These are phyloP conservation scores for Ceratocystis harringtonii DNA, from an alignment of 2,329 filamentous ascomycete species.

Conservation along the genomic window DNA sequence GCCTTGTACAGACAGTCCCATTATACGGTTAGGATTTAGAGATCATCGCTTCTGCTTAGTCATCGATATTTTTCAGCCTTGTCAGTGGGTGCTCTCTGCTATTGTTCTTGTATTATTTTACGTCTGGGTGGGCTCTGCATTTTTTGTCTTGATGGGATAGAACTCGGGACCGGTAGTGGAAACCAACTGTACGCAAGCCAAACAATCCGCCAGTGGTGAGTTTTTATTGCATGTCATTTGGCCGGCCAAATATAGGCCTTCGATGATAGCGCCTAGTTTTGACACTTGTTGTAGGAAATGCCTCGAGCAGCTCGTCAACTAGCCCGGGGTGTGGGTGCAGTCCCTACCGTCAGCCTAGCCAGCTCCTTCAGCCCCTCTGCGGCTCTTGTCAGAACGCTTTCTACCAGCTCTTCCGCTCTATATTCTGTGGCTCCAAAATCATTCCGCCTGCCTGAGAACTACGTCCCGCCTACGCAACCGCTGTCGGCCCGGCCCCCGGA, in stretches of 20 bases:
- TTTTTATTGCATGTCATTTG: not conserved
- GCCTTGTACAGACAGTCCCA: not conserved
- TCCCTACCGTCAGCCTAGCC: not conserved
- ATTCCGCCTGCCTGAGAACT: slow-evolving; percentile 31
- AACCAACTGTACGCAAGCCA: not conserved
- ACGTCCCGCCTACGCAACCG: slow-evolving; percentile 57
- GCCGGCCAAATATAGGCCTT: not conserved
- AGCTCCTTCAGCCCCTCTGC: not conserved
- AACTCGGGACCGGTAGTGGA: not conserved
- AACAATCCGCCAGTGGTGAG: not conserved
- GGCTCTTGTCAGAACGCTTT: slow-evolving; percentile 7
- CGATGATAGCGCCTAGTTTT: not conserved
- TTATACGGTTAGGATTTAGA: not conserved
- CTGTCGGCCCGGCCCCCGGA: slow-evolving; percentile 76
- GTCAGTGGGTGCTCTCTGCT: not conserved
- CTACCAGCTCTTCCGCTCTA: slow-evolving; percentile 17
- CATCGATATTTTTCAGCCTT: not conserved
- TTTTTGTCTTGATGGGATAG: not conserved
- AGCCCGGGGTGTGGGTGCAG: slow-evolving; percentile 5
- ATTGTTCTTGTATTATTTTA: too few relatives aligned
- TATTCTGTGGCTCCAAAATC: slow-evolving; percentile 20
- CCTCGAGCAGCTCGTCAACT: slow-evolving; percentile 16
- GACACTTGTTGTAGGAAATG: slow-evolving; percentile 7
- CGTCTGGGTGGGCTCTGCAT: not conserved
- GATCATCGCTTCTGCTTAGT: not conserved